Evolutionary conservation across 2,329 filamentous ascomycete species (phyloP).

Genomic region (Thelonectria blattea): DNA sequence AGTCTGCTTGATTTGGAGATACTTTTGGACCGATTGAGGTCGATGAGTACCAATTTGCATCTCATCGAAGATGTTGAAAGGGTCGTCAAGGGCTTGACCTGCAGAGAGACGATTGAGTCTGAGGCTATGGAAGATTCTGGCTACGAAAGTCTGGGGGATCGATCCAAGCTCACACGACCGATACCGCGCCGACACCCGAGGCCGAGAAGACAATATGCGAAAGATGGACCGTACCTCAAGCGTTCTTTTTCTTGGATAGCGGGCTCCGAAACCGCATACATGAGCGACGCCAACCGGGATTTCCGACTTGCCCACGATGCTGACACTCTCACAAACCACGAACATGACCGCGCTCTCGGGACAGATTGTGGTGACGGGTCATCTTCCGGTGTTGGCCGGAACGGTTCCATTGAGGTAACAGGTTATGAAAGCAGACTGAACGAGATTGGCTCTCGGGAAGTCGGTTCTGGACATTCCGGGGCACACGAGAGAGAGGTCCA

Average conservation of each 20-base stretch:
- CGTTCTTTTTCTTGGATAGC: not conserved
- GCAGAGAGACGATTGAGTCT: not conserved
- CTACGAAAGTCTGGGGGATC: slow-evolving; percentile 1
- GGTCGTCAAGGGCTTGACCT: not conserved
- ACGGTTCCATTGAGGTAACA: not conserved
- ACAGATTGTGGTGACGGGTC: not conserved
- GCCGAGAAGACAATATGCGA: not conserved
- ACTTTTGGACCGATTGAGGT: not conserved
- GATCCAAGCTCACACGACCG: not conserved
- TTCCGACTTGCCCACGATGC: not conserved
- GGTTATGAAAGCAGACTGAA: not conserved
- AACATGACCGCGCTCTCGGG: not conserved
- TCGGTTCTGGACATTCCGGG: not conserved
- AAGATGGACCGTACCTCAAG: not conserved
- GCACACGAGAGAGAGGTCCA: not conserved
- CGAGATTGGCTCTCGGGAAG: not conserved
- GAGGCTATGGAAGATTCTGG: not conserved
- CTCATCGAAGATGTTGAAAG: not conserved
- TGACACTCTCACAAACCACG: not conserved
- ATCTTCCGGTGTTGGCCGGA: not conserved
- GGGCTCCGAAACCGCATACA: slow-evolving; percentile 1
- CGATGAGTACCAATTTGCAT: not conserved
- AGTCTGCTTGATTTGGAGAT: not conserved
- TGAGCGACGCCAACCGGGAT: no score
- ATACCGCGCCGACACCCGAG: not conserved